Percentiles rank a stretch among this genome's conserved stretches.
These are phyloP conservation scores for Xylaria digitata DNA, from an alignment of 2,329 filamentous ascomycete genomes.

Conservation along the genomic window DNA sequence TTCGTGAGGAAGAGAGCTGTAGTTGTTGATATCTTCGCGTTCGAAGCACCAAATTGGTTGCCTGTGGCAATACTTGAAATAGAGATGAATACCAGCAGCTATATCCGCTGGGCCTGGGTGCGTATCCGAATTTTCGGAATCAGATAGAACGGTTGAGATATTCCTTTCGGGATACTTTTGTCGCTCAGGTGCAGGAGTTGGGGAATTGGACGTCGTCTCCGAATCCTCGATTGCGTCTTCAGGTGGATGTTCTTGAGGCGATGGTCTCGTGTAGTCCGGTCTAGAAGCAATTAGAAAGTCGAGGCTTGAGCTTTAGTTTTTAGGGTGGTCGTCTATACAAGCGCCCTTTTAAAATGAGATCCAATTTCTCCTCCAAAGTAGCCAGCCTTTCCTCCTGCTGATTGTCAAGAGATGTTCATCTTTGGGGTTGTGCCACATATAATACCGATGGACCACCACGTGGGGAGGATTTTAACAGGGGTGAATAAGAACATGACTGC, in stretches of 20 bases:
- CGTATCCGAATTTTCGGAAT: constrained; percentile 33
- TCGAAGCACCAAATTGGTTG: constrained; percentile 41
- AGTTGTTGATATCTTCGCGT: constrained; percentile 36
- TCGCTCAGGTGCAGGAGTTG: constrained; percentile 20
- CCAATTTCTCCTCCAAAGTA: constrained; percentile 38
- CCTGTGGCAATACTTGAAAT: constrained; percentile 40
- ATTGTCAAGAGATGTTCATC: constrained; percentile 35
- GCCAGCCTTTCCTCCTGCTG: constrained; percentile 38
- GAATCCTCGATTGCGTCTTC: constrained; percentile 27
- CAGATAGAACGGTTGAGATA: constrained; percentile 25
- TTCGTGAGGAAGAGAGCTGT: constrained; percentile 36
- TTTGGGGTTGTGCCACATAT: constrained; percentile 26
- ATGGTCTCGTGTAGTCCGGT: constrained; percentile 27
- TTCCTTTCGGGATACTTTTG: constrained; percentile 18
- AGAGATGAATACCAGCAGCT: constrained; percentile 34
- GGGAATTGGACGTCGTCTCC: constrained; percentile 22
- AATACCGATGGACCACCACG: constrained; percentile 40
- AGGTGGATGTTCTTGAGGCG: constrained; percentile 21
- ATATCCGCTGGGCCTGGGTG: constrained; percentile 35
- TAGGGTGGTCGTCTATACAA: constrained; percentile 25
- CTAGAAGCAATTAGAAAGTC: constrained; percentile 33
- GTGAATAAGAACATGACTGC: constrained; percentile 37
- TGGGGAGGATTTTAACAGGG: constrained; percentile 28
- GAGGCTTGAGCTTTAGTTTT: not conserved
- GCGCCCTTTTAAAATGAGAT: constrained; percentile 37